Evolutionary conservation across 805 yeast species (phyloP).

Genomic region (Geotrichum ghanense): DNA sequence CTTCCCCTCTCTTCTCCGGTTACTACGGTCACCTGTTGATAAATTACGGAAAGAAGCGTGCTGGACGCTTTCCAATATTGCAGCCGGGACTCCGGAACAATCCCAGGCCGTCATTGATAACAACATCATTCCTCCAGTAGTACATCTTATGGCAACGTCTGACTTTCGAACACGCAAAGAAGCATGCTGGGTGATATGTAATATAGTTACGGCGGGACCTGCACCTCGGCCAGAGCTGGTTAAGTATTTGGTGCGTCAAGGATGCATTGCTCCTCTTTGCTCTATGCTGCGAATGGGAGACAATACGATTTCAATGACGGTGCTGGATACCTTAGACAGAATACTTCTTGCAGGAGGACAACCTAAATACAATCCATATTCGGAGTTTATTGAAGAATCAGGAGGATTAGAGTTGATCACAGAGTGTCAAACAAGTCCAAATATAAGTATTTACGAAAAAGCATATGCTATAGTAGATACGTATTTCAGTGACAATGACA

Average conservation of each 20-base stretch:
- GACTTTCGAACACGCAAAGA: constrained; percentile 96
- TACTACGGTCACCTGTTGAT: constrained; percentile 78
- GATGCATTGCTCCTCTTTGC: constrained; percentile 94
- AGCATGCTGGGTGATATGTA: constrained; percentile 99
- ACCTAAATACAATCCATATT: constrained; percentile 81
- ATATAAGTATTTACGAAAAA: constrained; percentile 84
- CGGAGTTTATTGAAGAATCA: constrained; percentile 90
- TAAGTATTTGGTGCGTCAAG: constrained; percentile 84
- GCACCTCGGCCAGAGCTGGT: constrained; percentile 78
- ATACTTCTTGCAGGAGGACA: constrained; percentile 89
- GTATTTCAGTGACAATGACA: constrained; percentile 80
- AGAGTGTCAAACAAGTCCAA: constrained; percentile 83
- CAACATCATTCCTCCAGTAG: constrained; percentile 83
- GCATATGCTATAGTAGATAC: constrained; percentile 84
- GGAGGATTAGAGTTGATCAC: constrained; percentile 97
- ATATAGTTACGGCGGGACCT: constrained; percentile 93
- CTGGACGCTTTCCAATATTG: constrained; percentile 96
- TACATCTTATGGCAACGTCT: constrained; percentile 64
- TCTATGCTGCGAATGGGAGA: constrained; percentile 84
- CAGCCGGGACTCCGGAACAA: constrained; percentile 94
- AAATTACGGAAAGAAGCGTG: constrained; percentile 94
- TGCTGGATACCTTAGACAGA: constrained; percentile 90
- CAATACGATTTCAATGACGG: constrained; percentile 83
- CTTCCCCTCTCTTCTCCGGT: constrained; percentile 70
- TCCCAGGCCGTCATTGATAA: constrained; percentile 95